Evolutionary conservation across 2,329 filamentous ascomycete species (phyloP).

Genomic region (Domatiomyces catenatus): DNA sequence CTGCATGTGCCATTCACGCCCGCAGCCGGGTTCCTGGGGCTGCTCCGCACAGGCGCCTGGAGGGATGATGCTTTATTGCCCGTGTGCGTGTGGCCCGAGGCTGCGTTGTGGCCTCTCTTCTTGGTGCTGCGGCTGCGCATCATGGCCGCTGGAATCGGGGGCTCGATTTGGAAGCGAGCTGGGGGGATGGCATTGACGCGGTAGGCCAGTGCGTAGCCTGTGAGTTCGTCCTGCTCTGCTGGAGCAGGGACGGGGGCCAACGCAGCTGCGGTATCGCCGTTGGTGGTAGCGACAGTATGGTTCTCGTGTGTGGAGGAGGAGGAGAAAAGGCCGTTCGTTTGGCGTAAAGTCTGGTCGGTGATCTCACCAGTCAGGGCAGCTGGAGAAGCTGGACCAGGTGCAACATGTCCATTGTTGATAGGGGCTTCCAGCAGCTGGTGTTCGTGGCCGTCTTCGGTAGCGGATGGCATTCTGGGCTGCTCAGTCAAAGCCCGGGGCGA

Average conservation of each 20-base stretch:
- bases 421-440: too few relatives aligned
- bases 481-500: slow-evolving; percentile 7
- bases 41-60: slow-evolving; percentile 12
- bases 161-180: slow-evolving; percentile 16
- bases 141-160: slow-evolving; percentile 16
- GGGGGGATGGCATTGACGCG: slow-evolving; percentile 13
- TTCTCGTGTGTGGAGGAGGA: background rate
- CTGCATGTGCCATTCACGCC: slow-evolving; percentile 7
- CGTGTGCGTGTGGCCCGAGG: slow-evolving; percentile 10
- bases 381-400: slow-evolving; percentile 16
- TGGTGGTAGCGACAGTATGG: slow-evolving; percentile 1
- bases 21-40: slow-evolving; percentile 9
- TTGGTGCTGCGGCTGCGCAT: slow-evolving; percentile 12
- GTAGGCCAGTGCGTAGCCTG: slow-evolving; percentile 15
- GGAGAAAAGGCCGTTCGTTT: slow-evolving; percentile 5
- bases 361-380: slow-evolving; percentile 7
- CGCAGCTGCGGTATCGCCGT: slow-evolving; percentile 4
- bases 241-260: background rate
- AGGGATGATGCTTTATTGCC: background rate
- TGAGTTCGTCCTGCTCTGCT: slow-evolving; percentile 3
- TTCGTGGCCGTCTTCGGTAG: slow-evolving; percentile 5
- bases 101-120: slow-evolving; percentile 8
- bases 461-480: slow-evolving; percentile 2
- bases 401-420: slow-evolving; percentile 9
- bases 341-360: background rate